phyloP scores from a whole-genome alignment of 306 rosid species.

The Casuarina glauca region DNA sequence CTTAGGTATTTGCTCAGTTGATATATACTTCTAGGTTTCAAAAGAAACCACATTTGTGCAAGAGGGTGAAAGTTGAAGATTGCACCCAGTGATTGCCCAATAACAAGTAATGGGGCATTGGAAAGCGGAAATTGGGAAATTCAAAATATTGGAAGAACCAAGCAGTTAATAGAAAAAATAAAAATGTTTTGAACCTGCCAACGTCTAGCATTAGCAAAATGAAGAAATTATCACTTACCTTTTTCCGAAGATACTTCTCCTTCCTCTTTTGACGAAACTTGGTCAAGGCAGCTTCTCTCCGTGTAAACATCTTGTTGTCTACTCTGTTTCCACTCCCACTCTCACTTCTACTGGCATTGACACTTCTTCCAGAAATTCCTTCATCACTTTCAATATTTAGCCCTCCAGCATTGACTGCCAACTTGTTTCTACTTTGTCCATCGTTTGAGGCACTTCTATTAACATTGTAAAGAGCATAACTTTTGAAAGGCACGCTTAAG shows the following conservation, averaged over 20 bases:
- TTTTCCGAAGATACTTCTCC: slow-evolving; percentile 51
- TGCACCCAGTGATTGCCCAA: neutral
- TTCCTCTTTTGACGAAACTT: slow-evolving; percentile 50
- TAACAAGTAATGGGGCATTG: neutral
- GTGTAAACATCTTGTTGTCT: slow-evolving; percentile 43
- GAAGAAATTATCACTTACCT: slow-evolving; percentile 28
- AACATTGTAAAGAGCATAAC: slow-evolving; percentile 34
- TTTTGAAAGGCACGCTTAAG: slow-evolving; percentile 39
- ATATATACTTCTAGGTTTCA: neutral
- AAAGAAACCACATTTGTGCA: slow-evolving; percentile 12
- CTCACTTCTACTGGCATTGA: slow-evolving; percentile 38
- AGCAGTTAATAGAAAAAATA: slow-evolving; percentile 1
- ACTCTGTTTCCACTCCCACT: slow-evolving; percentile 41
- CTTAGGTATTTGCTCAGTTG: neutral
- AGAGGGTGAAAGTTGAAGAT: neutral
- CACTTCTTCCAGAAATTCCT: slow-evolving; percentile 37
- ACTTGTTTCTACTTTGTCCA: slow-evolving; percentile 43
- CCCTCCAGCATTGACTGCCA: slow-evolving; percentile 34
- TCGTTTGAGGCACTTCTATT: slow-evolving; percentile 45
- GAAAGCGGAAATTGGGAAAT: neutral
- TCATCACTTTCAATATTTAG: slow-evolving; percentile 34
- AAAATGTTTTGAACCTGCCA: slow-evolving; percentile 1
- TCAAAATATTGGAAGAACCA: neutral
- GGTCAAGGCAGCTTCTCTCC: slow-evolving; percentile 42
- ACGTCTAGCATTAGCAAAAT: neutral